Percentiles rank a stretch among this genome's conserved stretches.
These are phyloP conservation scores for Eucalyptus brandiana DNA, from an alignment of 345 rosid genomes.

Conservation along the genomic window DNA sequence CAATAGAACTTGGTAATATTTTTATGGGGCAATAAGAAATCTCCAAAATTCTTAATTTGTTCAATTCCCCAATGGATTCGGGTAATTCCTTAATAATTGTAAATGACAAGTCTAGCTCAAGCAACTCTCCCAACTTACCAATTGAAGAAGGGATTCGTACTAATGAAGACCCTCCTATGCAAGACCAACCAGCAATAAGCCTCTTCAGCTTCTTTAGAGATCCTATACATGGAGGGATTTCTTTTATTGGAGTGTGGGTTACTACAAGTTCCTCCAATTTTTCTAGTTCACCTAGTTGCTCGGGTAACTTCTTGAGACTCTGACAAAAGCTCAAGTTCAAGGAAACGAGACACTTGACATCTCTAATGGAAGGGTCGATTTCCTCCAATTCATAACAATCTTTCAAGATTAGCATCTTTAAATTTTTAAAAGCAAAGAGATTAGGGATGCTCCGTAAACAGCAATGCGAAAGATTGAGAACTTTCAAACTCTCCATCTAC, in stretches of 20 bases:
- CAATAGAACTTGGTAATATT: too few relatives aligned
- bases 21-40: rapidly evolving
- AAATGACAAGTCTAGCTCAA: rapidly evolving
- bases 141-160: too few relatives aligned
- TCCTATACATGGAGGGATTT: too few relatives aligned
- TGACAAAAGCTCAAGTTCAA: rapidly evolving
- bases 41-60: too few relatives aligned
- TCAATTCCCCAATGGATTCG: too few relatives aligned
- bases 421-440: background rate
- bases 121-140: too few relatives aligned
- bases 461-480: rapidly evolving
- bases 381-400: rapidly evolving
- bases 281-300: too few relatives aligned
- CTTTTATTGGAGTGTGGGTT: rapidly evolving
- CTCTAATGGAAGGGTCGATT: background rate
- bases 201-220: too few relatives aligned
- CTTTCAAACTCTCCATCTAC: background rate
- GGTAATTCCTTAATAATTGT: too few relatives aligned
- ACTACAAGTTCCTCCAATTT: too few relatives aligned
- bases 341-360: background rate
- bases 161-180: too few relatives aligned
- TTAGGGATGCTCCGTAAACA: rapidly evolving
- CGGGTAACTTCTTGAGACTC: rapidly evolving
- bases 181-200: rapidly evolving
- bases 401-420: background rate